A percentile compares a stretch with the other conserved stretches of the same genome.
phyloP scores from a whole-genome alignment of 2,329 filamentous ascomycete species.

The Beauveria medogensis region DNA sequence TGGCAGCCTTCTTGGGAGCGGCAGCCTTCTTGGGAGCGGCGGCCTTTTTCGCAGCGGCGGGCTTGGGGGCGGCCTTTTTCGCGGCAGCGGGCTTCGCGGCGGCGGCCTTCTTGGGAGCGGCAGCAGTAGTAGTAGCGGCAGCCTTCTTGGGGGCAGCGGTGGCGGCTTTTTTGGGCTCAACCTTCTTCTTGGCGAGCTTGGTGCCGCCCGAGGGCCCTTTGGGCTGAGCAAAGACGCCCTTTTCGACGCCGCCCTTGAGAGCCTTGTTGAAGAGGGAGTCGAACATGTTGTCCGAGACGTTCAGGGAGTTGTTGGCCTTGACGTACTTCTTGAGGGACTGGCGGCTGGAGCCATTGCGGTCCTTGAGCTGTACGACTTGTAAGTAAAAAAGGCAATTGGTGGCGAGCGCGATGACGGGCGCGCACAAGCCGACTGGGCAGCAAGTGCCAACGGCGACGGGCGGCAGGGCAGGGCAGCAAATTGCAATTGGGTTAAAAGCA shows the following conservation, averaged over 20 bases:
- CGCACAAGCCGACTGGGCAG: slow-evolving; percentile 2
- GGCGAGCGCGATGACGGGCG: slow-evolving; percentile 5
- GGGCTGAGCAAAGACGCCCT: slow-evolving; percentile 78
- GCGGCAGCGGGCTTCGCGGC: slow-evolving; percentile 22
- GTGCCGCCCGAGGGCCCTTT: slow-evolving; percentile 88
- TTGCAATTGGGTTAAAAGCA: slow-evolving; percentile 20
- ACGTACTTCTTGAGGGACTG: slow-evolving; percentile 56
- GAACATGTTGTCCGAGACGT: slow-evolving; percentile 47
- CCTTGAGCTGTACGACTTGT: slow-evolving; percentile 44
- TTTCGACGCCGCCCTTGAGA: slow-evolving; percentile 73
- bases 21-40: slow-evolving; percentile 39
- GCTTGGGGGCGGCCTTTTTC: slow-evolving; percentile 23
- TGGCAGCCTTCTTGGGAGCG: slow-evolving; percentile 35
- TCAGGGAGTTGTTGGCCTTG: slow-evolving; percentile 45
- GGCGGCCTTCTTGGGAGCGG: slow-evolving; percentile 37
- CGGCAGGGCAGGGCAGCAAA: slow-evolving; percentile 13
- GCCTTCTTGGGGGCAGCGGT: slow-evolving; percentile 22
- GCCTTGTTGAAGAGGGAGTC: slow-evolving; percentile 78
- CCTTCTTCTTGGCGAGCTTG: slow-evolving; percentile 79
- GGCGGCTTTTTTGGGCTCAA: slow-evolving; percentile 30
- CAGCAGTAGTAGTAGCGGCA: slow-evolving; percentile 27
- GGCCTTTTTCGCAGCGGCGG: slow-evolving; percentile 22
- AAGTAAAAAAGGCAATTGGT: slow-evolving; percentile 21
- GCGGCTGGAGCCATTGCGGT: slow-evolving; percentile 54
- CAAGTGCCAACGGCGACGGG: slow-evolving; percentile 12